phyloP scores from a whole-genome alignment of 805 yeast species.

The Zygoascus tannicola region DNA sequence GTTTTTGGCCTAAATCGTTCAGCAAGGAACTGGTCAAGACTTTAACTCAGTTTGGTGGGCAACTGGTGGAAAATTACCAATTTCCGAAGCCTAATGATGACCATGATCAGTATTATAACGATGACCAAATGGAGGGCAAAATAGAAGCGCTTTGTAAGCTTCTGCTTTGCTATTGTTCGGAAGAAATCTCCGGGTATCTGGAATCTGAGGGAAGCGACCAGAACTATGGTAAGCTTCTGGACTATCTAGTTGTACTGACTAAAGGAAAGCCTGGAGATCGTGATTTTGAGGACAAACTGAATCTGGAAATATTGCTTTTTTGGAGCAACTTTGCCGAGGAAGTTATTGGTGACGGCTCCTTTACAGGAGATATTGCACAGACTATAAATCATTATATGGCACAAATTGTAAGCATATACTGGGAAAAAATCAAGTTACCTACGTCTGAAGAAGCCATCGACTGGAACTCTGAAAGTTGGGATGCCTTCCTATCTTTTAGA shows the following conservation, averaged over 20 bases:
- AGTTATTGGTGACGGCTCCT: conserved; percentile 26
- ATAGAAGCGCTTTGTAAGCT: conserved; percentile 9
- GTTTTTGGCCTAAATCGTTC: conserved; percentile 13
- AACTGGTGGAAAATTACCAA: conserved; percentile 1
- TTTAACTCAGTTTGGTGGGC: conserved; percentile 1
- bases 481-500: conserved; percentile 62
- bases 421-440: conserved; percentile 51
- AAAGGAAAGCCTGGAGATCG: conserved; percentile 12
- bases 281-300: conserved; percentile 23
- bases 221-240: neutral
- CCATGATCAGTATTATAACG: neutral
- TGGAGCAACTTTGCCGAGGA: conserved; percentile 29
- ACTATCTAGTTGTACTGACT: conserved; percentile 10
- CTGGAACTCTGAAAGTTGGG: conserved; percentile 31
- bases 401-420: conserved; percentile 51
- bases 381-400: conserved; percentile 23
- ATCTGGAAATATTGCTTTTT: conserved; percentile 25
- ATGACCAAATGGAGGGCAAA: conserved; percentile 9
- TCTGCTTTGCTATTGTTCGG: conserved; percentile 8
- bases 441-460: neutral
- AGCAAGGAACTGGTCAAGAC: conserved; percentile 7
- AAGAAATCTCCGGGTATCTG: neutral
- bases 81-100: neutral
- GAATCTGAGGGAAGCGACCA: neutral
- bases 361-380: conserved; percentile 6